Percentiles rank a stretch among this genome's conserved stretches.
Evolutionary conservation across 805 yeast genomes (phyloP).

Genomic region (Nakazawaea ernobii): DNA sequence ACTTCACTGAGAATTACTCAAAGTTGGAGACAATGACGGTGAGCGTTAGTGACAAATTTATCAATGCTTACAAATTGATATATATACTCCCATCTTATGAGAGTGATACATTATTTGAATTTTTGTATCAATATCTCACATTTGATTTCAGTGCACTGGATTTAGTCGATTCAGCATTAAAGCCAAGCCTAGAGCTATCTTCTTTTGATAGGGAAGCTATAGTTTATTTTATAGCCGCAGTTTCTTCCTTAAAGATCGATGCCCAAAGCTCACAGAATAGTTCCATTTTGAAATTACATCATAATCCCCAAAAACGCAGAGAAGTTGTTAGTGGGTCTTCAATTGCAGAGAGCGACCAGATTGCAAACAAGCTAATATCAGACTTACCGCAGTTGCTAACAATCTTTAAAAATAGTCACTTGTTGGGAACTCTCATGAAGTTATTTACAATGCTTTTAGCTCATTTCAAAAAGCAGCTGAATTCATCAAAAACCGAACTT

Average conservation of each 20-base stretch:
- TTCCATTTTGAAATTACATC: conserved; percentile 13
- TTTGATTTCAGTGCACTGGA: conserved; percentile 37
- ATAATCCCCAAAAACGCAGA: conserved; percentile 14
- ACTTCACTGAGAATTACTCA: conserved; percentile 17
- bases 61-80: conserved; percentile 25
- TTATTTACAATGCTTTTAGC: not conserved
- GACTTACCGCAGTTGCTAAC: conserved; percentile 17
- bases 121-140: conserved; percentile 33
- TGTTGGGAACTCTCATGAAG: conserved; percentile 9
- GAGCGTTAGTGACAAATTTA: conserved; percentile 15
- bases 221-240: conserved; percentile 36
- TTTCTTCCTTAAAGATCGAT: conserved; percentile 23
- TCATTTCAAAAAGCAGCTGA: not conserved
- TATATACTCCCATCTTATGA: conserved; percentile 28
- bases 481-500: not conserved
- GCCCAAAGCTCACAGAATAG: conserved; percentile 16
- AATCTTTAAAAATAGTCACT: conserved; percentile 18
- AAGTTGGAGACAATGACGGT: conserved; percentile 6
- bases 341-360: conserved; percentile 10
- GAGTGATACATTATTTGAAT: conserved; percentile 28
- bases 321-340: conserved; percentile 4
- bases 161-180: conserved; percentile 25
- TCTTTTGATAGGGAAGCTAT: conserved; percentile 21
- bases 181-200: conserved; percentile 23
- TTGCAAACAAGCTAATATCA: conserved; percentile 14